phyloP scores from a whole-genome alignment of 257 asterid genomes.

The Petrea volubilis region DNA sequence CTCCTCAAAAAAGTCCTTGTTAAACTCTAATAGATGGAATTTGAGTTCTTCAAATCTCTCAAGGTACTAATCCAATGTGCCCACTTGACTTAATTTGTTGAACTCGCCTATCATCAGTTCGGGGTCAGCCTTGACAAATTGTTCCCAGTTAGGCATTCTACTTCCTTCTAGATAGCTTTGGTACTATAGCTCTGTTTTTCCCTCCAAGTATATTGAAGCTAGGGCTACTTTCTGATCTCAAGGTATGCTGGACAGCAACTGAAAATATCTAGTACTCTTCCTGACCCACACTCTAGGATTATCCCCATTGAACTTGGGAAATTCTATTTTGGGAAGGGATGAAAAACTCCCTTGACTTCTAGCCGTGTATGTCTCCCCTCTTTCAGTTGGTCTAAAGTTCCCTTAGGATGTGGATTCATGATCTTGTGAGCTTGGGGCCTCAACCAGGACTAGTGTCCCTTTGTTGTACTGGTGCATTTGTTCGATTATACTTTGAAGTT shows the following conservation, averaged over 20 bases:
- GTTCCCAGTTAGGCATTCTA: no score
- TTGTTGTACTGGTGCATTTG: neutral
- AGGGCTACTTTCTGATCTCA: neutral
- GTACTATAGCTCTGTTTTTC: no score
- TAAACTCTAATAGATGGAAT: neutral
- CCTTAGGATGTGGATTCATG: neutral
- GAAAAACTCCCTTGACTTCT: neutral
- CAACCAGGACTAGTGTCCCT: neutral
- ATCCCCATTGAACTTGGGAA: no score
- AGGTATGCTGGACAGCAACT: neutral
- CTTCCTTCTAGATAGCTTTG: no score
- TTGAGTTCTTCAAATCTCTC: neutral
- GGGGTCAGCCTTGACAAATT: no score
- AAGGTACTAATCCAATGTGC: neutral
- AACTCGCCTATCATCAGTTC: no score
- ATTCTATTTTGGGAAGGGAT: no score
- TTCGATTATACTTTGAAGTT: no score
- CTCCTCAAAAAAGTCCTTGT: neutral
- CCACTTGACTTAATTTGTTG: no score
- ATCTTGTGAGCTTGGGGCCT: no score
- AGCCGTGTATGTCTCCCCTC: neutral
- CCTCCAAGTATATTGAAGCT: neutral
- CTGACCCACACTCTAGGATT: no score
- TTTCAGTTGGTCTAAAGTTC: no score
- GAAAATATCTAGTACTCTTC: neutral